These are phyloP conservation scores for Blakeslea trispora DNA, from an alignment of 371 early-diverging fungal species.

Conservation along the genomic window DNA sequence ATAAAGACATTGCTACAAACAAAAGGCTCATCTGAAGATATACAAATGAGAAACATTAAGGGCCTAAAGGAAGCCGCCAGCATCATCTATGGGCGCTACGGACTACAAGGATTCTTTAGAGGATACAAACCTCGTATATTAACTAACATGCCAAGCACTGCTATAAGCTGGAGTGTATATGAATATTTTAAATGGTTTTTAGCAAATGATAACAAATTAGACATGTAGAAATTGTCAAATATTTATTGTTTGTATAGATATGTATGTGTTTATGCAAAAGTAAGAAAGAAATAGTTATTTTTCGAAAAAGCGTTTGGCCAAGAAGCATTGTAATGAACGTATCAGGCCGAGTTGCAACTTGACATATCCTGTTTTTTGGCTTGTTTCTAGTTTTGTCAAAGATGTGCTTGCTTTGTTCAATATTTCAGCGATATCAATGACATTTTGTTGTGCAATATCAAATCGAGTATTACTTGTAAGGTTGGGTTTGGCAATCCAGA, in stretches of 20 bases:
- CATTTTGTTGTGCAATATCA: constrained; percentile 31
- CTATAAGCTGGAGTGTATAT: constrained; percentile 92
- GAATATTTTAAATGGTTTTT: constrained; percentile 82
- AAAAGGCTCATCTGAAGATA: constrained; percentile 69
- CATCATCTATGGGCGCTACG: constrained; percentile 74
- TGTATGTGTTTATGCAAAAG: not conserved
- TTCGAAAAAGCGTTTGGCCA: constrained; percentile 15
- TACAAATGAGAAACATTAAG: constrained; percentile 61
- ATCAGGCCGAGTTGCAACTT: constrained; percentile 13
- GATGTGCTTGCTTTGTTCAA: constrained; percentile 18
- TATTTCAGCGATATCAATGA: constrained; percentile 29
- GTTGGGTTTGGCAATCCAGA: constrained; percentile 44
- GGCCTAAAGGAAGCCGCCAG: constrained; percentile 76
- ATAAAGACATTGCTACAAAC: constrained; percentile 92
- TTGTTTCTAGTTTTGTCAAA: constrained; percentile 15
- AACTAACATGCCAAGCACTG: constrained; percentile 88
- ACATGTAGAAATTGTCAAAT: not conserved
- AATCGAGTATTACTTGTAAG: constrained; percentile 21
- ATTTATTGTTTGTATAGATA: constrained; percentile 10
- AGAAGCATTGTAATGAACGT: constrained; percentile 9
- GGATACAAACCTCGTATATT: constrained; percentile 80
- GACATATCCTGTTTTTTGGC: constrained; percentile 6
- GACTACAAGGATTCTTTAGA: constrained; percentile 74
- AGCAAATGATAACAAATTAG: constrained; percentile 10
- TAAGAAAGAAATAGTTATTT: constrained; percentile 1